These are phyloP conservation scores for Neurospora crassa DNA, from an alignment of 2,329 filamentous ascomycete genomes.

Conservation along the genomic window DNA sequence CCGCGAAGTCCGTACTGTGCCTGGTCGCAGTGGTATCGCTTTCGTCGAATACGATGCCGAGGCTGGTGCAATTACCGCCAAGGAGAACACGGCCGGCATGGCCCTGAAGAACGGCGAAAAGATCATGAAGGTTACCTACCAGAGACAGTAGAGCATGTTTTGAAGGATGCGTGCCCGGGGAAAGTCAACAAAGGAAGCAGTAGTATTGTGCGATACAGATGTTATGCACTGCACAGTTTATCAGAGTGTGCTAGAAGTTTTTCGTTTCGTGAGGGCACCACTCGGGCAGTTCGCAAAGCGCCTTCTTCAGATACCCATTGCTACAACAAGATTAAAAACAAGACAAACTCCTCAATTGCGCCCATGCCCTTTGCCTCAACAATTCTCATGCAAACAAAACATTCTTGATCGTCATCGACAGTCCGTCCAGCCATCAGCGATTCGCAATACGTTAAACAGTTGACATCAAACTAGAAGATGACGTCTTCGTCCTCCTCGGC, in stretches of 20 bases:
- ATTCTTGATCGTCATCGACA: neutral
- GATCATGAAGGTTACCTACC: conserved; percentile 90
- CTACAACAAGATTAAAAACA: conserved; percentile 5
- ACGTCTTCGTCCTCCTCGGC: conserved; percentile 75
- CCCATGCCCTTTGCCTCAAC: conserved; percentile 9
- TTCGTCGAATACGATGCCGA: conserved; percentile 96
- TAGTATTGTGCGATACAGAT: neutral
- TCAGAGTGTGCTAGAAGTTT: neutral
- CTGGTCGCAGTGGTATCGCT: conserved; percentile 76
- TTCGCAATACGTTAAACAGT: neutral
- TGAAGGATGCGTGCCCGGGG: neutral
- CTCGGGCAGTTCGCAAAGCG: neutral
- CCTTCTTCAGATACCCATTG: conserved; percentile 15
- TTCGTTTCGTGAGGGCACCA: neutral
- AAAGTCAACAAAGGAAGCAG: neutral
- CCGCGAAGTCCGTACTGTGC: conserved; percentile 82
- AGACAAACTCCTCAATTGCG: conserved; percentile 12
- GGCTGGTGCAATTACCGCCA: conserved; percentile 80
- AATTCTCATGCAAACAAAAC: neutral
- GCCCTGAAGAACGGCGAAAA: conserved; percentile 64
- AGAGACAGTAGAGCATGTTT: conserved; percentile 56
- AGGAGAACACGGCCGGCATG: conserved; percentile 87
- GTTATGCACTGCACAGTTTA: conserved; percentile 3
- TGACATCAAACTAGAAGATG: conserved; percentile 53
- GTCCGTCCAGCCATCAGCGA: neutral